These are phyloP conservation scores for Lentithecium fluviatile DNA, from an alignment of 495 filamentous ascomycete species.

Conservation along the genomic window DNA sequence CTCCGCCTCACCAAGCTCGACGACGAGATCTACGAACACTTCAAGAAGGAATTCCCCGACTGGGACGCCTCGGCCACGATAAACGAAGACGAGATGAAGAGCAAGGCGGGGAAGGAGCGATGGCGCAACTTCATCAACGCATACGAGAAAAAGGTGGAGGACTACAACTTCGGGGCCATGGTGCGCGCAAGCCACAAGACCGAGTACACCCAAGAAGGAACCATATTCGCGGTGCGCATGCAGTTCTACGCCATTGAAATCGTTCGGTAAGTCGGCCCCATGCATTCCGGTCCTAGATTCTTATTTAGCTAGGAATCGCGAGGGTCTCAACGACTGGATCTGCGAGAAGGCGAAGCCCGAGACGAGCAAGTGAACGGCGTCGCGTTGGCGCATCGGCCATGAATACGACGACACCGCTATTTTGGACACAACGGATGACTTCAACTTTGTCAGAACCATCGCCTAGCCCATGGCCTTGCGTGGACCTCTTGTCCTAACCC, in stretches of 20 bases:
- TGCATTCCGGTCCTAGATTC: not conserved
- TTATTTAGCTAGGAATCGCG: slow-evolving; percentile 62
- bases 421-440: no score
- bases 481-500: no score
- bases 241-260: slow-evolving; percentile 99
- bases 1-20: slow-evolving; percentile 90
- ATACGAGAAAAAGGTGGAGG: slow-evolving; percentile 89
- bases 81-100: slow-evolving; percentile 95
- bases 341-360: slow-evolving; percentile 69
- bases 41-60: slow-evolving; percentile 84
- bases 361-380: slow-evolving; percentile 28
- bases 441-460: no score
- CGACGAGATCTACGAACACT: slow-evolving; percentile 87
- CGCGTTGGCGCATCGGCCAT: not conserved
- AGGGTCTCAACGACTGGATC: slow-evolving; percentile 93
- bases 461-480: no score
- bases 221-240: slow-evolving; percentile 93
- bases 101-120: slow-evolving; percentile 88
- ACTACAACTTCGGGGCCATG: slow-evolving; percentile 98
- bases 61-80: slow-evolving; percentile 79
- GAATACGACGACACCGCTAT: no score
- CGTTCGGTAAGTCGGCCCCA: slow-evolving; percentile 57
- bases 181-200: slow-evolving; percentile 70
- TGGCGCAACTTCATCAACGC: slow-evolving; percentile 94
- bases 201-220: slow-evolving; percentile 86